These are phyloP conservation scores for Cordyceps javanica DNA, from an alignment of 2,329 filamentous ascomycete species.

Conservation along the genomic window DNA sequence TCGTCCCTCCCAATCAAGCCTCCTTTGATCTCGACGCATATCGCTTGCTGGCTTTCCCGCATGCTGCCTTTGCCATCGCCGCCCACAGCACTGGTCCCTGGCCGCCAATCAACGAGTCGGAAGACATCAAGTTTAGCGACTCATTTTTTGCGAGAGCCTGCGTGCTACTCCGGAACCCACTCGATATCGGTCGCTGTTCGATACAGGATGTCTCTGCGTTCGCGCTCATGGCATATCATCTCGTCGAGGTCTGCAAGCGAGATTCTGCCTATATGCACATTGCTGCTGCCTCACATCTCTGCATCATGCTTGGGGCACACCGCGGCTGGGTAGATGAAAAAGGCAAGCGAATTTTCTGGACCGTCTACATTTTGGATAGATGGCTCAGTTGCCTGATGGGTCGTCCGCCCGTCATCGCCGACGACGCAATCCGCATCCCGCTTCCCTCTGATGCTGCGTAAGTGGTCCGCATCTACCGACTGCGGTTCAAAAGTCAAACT, in stretches of 20 bases:
- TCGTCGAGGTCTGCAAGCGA: constrained; percentile 42
- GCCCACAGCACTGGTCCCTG: constrained; percentile 28
- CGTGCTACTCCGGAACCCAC: constrained; percentile 39
- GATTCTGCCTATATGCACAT: constrained; percentile 45
- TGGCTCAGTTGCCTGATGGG: constrained; percentile 45
- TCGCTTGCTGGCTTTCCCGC: constrained; percentile 38
- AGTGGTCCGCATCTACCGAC: constrained; percentile 19
- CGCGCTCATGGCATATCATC: constrained; percentile 42
- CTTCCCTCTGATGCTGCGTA: constrained; percentile 36
- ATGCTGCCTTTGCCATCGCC: constrained; percentile 38
- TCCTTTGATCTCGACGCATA: constrained; percentile 22
- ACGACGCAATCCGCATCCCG: constrained; percentile 40
- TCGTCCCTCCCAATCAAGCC: constrained; percentile 16
- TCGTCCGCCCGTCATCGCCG: constrained; percentile 38
- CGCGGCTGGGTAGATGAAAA: constrained; percentile 37
- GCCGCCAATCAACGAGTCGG: constrained; percentile 23
- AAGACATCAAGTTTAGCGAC: constrained; percentile 33
- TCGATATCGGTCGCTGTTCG: constrained; percentile 35
- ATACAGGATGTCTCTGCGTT: constrained; percentile 39
- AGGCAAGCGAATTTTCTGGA: constrained; percentile 45
- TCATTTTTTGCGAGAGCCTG: constrained; percentile 38
- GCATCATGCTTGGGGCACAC: constrained; percentile 43
- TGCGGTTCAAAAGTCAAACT: constrained; percentile 1
- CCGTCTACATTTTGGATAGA: constrained; percentile 44
- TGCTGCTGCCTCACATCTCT: constrained; percentile 15